phyloP scores from a whole-genome alignment of 345 rosid genomes.

The Gossypium longicalyx region DNA sequence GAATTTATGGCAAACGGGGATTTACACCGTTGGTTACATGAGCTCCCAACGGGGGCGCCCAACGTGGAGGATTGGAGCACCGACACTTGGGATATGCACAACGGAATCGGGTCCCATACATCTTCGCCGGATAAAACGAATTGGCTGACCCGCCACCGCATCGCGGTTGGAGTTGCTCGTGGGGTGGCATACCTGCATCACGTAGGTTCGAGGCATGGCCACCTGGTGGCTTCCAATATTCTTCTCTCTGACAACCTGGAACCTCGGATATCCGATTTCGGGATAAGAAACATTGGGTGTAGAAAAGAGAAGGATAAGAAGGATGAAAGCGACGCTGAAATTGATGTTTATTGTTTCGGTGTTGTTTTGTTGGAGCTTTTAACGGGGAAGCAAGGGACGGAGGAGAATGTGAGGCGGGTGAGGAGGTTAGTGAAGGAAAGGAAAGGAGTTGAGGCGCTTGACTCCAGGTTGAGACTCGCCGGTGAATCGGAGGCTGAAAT shows the following conservation, averaged over 20 bases:
- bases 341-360: slow-evolving; percentile 71
- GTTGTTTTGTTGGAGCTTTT: slow-evolving; percentile 63
- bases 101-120: slow-evolving; percentile 18
- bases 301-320: not conserved
- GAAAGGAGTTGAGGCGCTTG: slow-evolving; percentile 54
- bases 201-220: slow-evolving; percentile 74
- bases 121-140: slow-evolving; percentile 52
- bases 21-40: slow-evolving; percentile 87
- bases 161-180: slow-evolving; percentile 83
- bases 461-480: slow-evolving; percentile 46
- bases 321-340: slow-evolving; percentile 23
- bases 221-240: slow-evolving; percentile 68
- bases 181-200: slow-evolving; percentile 94
- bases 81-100: slow-evolving; percentile 83
- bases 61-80: slow-evolving; percentile 93
- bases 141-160: slow-evolving; percentile 79
- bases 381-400: slow-evolving; percentile 60
- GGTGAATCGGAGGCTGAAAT: slow-evolving; percentile 60
- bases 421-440: slow-evolving; percentile 69
- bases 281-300: slow-evolving; percentile 36
- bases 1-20: slow-evolving; percentile 91
- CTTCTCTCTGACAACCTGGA: slow-evolving; percentile 69
- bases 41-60: slow-evolving; percentile 72
- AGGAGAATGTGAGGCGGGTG: slow-evolving; percentile 46
- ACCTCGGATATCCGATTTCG: slow-evolving; percentile 75